Base-by-base conservation (phyloP, 768 basidiomycete species). In the Suillus occidentalis region DNA sequence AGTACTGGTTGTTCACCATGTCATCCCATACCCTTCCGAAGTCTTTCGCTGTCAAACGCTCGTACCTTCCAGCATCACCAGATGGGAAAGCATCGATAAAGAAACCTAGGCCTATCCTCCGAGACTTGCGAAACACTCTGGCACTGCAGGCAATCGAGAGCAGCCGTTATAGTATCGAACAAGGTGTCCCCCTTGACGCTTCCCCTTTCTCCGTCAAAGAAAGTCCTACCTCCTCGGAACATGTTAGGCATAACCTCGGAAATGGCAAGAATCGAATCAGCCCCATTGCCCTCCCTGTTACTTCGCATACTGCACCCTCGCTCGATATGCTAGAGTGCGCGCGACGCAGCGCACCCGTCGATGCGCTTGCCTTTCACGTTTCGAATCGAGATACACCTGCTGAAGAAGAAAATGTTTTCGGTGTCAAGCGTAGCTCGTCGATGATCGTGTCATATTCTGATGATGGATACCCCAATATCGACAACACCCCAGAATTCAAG, bases 81-180 rank as follows among this genome's bases (percentile, higher is more conserved):
- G 6, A 28, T 20, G 25, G 40, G 47, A 62, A 25, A 34, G 36
- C 53, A 14, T 34, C 7, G 25, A 22, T 31, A 25, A 65, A 31
- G 47, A 65, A 63, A 56, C 0, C 63, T 3, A 62, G 65, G 13
- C 73, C 70, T 13, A 55, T 69, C 6, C 64, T 75, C 14, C 67
- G 45, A 36, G 66, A 70, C 47, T 49, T 76, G 36, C 70, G 71
- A 68, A 52, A 61, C 58, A 47, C 66, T 31, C 36, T 64, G 22
- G 28, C 49, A 9, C 20, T 60, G 10, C 73, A 67, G n/a, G 39
- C 60, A 42, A 47, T 40, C 34, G 66, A 63, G 28, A n/a, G 50
- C n/a, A 65, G 66, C 40, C 67, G 57, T 50, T 67, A 68, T 49
- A 60, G 64, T 49, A 22, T 68, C n/a, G 64, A 71, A 47, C 69